These are phyloP conservation scores for Parietichytrium sp. DNA, from an alignment of 108 stramenopile genomes.

Conservation along the genomic window DNA sequence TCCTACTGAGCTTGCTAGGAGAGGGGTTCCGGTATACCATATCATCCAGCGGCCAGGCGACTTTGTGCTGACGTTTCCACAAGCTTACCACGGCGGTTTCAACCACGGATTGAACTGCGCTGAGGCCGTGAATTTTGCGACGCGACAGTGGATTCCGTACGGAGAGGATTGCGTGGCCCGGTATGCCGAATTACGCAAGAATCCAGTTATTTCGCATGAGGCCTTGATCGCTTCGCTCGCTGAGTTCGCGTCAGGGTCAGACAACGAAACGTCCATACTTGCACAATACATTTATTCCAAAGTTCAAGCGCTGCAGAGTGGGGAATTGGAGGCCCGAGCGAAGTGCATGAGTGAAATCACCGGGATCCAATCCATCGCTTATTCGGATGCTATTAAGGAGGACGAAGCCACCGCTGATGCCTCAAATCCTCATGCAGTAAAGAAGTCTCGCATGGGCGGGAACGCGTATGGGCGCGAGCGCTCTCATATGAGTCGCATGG, in stretches of 20 bases:
- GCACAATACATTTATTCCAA: no score
- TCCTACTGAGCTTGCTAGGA: slow-evolving; percentile 74
- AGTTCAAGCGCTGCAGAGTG: no score
- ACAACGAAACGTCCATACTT: no score
- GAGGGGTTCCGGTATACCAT: slow-evolving; percentile 81
- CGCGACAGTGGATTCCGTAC: slow-evolving; percentile 86
- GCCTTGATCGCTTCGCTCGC: neutral
- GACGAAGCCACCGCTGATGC: no score
- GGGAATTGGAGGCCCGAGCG: no score
- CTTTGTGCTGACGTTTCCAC: slow-evolving; percentile 94
- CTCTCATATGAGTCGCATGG: neutral
- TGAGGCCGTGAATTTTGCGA: slow-evolving; percentile 83
- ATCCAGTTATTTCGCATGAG: neutral
- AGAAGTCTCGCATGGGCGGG: no score
- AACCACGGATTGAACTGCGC: slow-evolving; percentile 89
- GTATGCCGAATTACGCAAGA: neutral
- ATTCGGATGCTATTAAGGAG: no score
- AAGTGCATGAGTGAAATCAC: no score
- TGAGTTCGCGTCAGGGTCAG: neutral
- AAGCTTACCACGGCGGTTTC: slow-evolving; percentile 93
- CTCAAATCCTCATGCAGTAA: no score
- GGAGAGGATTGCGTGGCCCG: slow-evolving; percentile 51
- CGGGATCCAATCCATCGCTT: no score
- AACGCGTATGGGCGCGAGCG: slow-evolving; percentile 28
- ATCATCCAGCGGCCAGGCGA: slow-evolving; percentile 78